A percentile compares a stretch with the other conserved stretches of the same genome.
Conservation (phyloP, 306 rosid genomes). For the Begonia masoniana region DNA sequence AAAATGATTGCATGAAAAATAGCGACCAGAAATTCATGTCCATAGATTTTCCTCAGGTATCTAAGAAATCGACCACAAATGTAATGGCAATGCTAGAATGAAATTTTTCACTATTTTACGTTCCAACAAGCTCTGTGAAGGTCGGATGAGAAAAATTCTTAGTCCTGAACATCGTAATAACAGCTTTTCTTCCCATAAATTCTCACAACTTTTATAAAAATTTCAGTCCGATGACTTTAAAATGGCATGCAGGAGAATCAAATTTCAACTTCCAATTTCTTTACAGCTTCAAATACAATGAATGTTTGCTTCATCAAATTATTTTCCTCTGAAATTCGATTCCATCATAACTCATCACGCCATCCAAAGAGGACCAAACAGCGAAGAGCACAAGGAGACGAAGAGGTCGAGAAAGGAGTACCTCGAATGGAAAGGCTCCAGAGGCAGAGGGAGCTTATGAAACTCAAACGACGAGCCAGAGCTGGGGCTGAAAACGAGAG, state of each 20-base stretch:
- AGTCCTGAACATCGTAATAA: no score
- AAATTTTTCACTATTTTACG: no score
- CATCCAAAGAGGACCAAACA: background rate
- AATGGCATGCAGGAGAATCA: no score
- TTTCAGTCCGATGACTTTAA: no score
- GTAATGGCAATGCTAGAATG: no score
- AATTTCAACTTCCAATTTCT: no score
- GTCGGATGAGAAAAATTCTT: no score
- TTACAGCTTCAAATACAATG: no score
- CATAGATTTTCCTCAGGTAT: background rate
- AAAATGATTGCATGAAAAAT: background rate
- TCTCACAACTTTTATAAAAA: no score
- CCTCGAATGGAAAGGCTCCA: conserved; percentile 35
- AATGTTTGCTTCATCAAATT: background rate
- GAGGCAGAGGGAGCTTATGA: conserved; percentile 29
- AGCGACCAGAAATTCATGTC: background rate
- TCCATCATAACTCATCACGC: background rate
- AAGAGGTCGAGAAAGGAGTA: conserved; percentile 10
- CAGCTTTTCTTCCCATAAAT: no score
- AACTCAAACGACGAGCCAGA: conserved; percentile 38
- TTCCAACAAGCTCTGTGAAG: no score
- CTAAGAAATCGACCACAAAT: background rate
- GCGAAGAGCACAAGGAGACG: background rate
- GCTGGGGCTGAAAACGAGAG: conserved; percentile 32
- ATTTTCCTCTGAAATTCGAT: background rate